These are phyloP conservation scores for Acorus calamus DNA, from an alignment of 106 monocot species.

Conservation along the genomic window DNA sequence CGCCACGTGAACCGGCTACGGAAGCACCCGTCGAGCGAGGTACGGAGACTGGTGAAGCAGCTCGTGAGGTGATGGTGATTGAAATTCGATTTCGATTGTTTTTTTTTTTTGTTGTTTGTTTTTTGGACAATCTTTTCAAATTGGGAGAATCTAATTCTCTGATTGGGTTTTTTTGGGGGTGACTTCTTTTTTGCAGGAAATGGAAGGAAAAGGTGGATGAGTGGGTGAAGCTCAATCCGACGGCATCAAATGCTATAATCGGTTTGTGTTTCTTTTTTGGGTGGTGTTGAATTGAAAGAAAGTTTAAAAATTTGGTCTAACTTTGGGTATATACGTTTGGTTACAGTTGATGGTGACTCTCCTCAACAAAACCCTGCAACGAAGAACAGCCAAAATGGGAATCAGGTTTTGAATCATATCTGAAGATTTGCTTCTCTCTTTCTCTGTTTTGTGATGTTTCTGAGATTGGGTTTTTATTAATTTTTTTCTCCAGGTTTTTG, in stretches of 20 bases:
- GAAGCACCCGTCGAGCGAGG: constrained; percentile 60
- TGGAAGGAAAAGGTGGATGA: constrained; percentile 64
- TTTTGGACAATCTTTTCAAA: not conserved
- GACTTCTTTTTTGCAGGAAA: constrained; percentile 24
- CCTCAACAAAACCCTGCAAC: constrained; percentile 18
- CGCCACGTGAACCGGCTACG: constrained; percentile 40
- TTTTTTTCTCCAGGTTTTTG: constrained; percentile 19
- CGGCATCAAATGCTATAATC: constrained; percentile 25
- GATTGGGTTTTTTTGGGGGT: no score
- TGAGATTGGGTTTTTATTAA: not conserved
- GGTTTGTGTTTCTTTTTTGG: constrained; percentile 10
- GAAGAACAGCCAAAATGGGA: constrained; percentile 25
- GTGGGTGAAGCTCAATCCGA: constrained; percentile 38
- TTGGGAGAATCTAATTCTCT: constrained; percentile 10
- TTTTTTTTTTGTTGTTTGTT: not conserved
- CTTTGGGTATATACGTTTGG: not conserved
- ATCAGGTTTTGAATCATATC: constrained; percentile 16
- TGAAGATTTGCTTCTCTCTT: not conserved
- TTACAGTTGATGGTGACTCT: constrained; percentile 50
- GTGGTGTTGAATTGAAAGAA: no score
- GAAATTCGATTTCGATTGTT: not conserved
- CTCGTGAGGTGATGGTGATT: constrained; percentile 34
- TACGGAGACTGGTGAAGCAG: constrained; percentile 45
- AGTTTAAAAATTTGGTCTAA: not conserved
- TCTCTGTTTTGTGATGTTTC: not conserved